Conservation (phyloP, 148 eudicot genomes). For the Camellia sinensis region DNA sequence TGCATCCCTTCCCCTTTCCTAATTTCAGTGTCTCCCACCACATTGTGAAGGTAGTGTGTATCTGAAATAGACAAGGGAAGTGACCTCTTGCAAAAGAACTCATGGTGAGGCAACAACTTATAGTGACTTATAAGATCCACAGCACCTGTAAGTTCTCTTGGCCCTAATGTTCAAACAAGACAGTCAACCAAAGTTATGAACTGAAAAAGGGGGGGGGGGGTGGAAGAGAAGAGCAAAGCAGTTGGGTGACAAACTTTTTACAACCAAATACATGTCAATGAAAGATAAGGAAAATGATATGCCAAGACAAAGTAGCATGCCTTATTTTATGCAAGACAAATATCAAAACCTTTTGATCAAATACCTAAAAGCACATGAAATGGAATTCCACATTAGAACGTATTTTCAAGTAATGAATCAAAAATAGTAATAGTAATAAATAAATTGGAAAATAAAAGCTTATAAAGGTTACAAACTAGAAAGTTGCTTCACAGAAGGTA, state of each 20-base stretch:
- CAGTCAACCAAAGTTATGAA: neutral
- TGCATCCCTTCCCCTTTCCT: conserved; percentile 99
- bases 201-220: neutral
- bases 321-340: neutral
- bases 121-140: conserved; percentile 83
- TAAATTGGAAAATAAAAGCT: neutral
- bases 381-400: neutral
- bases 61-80: conserved; percentile 86
- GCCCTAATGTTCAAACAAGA: conserved; percentile 50
- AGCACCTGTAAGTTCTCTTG: conserved; percentile 95
- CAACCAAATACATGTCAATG: neutral
- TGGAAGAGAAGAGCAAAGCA: neutral
- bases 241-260: neutral
- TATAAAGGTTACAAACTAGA: neutral
- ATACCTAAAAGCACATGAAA: neutral
- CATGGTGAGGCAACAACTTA: conserved; percentile 84
- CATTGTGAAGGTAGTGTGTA: conserved; percentile 92
- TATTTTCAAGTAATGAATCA: neutral
- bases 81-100: conserved; percentile 93
- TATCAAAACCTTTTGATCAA: neutral
- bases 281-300: neutral
- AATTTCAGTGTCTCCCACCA: conserved; percentile 91
- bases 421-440: neutral
- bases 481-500: neutral
- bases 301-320: neutral